phyloP scores from a whole-genome alignment of 768 basidiomycete genomes.

The Obba rivulosa region DNA sequence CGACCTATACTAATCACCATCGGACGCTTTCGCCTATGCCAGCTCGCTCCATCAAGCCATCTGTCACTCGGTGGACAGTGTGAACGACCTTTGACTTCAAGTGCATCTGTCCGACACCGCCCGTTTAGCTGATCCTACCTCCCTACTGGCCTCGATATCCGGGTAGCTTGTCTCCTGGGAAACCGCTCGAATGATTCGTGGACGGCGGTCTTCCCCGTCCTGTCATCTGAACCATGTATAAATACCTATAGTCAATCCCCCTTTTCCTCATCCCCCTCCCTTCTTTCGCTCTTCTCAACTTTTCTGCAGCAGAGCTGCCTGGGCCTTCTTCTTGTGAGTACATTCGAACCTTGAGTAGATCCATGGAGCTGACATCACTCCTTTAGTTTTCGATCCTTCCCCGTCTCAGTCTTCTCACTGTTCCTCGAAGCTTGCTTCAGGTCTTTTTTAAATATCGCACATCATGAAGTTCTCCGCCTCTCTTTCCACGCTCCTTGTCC shows the following conservation, averaged over 20 bases:
- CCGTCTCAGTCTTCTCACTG: slow-evolving; percentile 17
- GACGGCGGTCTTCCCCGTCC: slow-evolving; percentile 4
- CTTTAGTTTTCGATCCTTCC: slow-evolving; percentile 14
- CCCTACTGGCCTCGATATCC: neutral
- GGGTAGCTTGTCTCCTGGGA: neutral
- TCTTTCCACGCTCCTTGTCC: slow-evolving; percentile 33
- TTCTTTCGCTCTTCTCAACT: slow-evolving; percentile 14
- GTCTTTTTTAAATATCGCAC: slow-evolving; percentile 20
- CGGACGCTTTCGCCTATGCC: no score
- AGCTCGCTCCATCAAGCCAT: no score
- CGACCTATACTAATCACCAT: no score
- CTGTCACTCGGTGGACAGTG: no score
- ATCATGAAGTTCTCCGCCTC: slow-evolving; percentile 48
- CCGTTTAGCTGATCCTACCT: no score
- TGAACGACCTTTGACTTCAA: no score
- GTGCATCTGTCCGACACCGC: no score
- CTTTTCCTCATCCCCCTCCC: slow-evolving; percentile 17
- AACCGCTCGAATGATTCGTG: neutral
- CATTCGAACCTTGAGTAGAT: slow-evolving; percentile 13
- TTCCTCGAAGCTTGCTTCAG: slow-evolving; percentile 20
- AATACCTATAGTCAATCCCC: slow-evolving; percentile 20
- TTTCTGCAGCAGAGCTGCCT: slow-evolving; percentile 53
- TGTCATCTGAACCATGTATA: slow-evolving; percentile 6
- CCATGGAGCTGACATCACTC: neutral
- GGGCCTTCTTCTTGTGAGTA: slow-evolving; percentile 23